Evolutionary conservation across 1,139 yeast species (phyloP).

Genomic region (Scheffersomyces insectosa): DNA sequence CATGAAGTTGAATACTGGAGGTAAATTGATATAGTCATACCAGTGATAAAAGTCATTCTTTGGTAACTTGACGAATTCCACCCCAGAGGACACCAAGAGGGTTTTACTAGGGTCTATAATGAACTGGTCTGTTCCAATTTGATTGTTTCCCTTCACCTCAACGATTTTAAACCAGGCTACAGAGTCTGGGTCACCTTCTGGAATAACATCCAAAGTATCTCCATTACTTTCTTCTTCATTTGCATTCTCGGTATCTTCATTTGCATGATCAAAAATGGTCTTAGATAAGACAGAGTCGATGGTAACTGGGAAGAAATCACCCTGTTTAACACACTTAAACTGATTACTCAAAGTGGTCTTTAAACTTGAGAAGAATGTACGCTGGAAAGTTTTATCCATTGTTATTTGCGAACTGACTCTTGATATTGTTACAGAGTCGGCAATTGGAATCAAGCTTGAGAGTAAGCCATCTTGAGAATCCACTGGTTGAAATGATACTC

Average conservation of each 20-base stretch:
- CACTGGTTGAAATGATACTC: conserved; percentile 28
- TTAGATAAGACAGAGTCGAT: conserved; percentile 72
- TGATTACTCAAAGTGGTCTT: conserved; percentile 60
- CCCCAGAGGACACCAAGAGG: conserved; percentile 68
- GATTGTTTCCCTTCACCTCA: conserved; percentile 35
- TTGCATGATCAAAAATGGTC: conserved; percentile 48
- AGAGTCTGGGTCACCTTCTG: conserved; percentile 66
- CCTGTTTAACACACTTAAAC: conserved; percentile 57
- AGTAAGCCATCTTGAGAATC: conserved; percentile 6
- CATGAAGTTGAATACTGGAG: conserved; percentile 39
- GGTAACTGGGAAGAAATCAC: conserved; percentile 74
- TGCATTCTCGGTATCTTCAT: conserved; percentile 28
- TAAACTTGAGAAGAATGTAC: conserved; percentile 62
- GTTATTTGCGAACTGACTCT: conserved; percentile 73
- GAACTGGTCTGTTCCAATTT: conserved; percentile 44
- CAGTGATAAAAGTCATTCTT: conserved; percentile 40
- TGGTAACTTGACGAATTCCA: conserved; percentile 43
- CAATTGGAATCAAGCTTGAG: conserved; percentile 20
- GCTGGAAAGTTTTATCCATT: conserved; percentile 65
- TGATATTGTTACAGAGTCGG: conserved; percentile 53
- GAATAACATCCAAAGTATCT: conserved; percentile 42
- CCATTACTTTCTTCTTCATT: conserved; percentile 25
- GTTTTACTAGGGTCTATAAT: conserved; percentile 66
- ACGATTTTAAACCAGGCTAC: conserved; percentile 82
- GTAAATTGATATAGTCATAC: conserved; percentile 40